These are phyloP conservation scores for Corylus heterophylla DNA, from an alignment of 306 rosid species.

Conservation along the genomic window DNA sequence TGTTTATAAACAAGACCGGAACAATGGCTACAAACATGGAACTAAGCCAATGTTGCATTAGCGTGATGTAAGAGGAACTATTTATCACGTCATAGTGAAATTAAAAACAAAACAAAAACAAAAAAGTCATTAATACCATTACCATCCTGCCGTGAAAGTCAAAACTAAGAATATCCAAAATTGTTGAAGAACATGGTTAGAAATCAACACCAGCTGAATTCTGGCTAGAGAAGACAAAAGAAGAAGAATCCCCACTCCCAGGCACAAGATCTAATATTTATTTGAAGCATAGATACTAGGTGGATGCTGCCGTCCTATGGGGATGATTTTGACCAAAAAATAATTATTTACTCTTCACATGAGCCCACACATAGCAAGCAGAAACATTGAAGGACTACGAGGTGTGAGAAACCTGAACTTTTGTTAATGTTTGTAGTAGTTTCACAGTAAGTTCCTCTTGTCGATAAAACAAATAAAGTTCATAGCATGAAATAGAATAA, in stretches of 20 bases:
- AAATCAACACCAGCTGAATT: neutral
- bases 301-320: neutral
- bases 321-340: neutral
- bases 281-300: conserved; percentile 5
- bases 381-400: neutral
- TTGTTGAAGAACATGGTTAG: neutral
- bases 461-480: no score
- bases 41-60: neutral
- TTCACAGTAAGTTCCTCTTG: neutral
- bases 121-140: neutral
- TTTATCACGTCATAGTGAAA: neutral
- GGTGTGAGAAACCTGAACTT: neutral
- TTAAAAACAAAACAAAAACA: no score
- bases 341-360: neutral
- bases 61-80: neutral
- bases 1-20: neutral
- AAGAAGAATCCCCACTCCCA: neutral
- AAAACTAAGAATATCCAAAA: neutral
- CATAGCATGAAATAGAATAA: neutral
- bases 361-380: neutral
- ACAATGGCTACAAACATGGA: neutral
- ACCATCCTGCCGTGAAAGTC: neutral
- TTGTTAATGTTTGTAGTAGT: neutral
- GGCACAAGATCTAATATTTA: neutral
- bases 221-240: neutral